These are phyloP conservation scores for Triticum turgidum DNA, from an alignment of 176 grass and related monocot species.

Conservation along the genomic window DNA sequence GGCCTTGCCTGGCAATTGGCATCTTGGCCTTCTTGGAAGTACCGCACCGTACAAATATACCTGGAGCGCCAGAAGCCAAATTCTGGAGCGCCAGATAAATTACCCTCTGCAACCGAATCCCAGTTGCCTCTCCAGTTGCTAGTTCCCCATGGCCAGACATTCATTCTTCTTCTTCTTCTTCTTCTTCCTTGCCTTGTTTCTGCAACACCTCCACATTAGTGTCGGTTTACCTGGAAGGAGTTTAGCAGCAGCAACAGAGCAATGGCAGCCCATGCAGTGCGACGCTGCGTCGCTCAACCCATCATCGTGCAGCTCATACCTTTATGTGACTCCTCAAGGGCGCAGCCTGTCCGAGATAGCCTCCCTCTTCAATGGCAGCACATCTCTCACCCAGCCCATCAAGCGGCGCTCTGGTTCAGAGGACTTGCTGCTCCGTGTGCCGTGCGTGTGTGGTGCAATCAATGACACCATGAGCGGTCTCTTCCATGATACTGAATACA, in stretches of 20 bases:
- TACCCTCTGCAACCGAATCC: conserved; percentile 16
- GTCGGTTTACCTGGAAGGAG: not conserved
- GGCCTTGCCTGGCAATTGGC: conserved; percentile 36
- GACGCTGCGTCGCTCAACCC: not conserved
- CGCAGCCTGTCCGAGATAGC: conserved; percentile 9
- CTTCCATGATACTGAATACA: conserved; percentile 44
- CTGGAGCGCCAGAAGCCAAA: not conserved
- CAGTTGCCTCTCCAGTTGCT: conserved; percentile 28
- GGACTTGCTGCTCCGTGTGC: conserved; percentile 42
- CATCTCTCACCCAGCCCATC: conserved; percentile 36
- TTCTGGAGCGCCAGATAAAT: conserved; percentile 29
- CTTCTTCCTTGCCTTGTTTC: conserved; percentile 40
- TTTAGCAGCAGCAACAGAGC: not conserved
- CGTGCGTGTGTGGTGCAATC: conserved; percentile 41
- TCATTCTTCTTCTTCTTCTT: conserved; percentile 34
- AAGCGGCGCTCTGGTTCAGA: conserved; percentile 14
- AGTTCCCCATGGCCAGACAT: conserved; percentile 39
- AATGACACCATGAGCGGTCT: conserved; percentile 21
- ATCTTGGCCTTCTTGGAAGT: conserved; percentile 16
- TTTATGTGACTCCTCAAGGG: conserved; percentile 52
- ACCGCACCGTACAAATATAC: conserved; percentile 25
- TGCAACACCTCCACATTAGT: conserved; percentile 15
- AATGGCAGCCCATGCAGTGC: conserved; percentile 43
- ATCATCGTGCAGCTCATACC: conserved; percentile 43
- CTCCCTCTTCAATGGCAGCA: conserved; percentile 31